Percentiles rank a stretch among this genome's conserved stretches.
Evolutionary conservation across 257 asterid genomes (phyloP).

Genomic region (Euphrasia confusa): DNA sequence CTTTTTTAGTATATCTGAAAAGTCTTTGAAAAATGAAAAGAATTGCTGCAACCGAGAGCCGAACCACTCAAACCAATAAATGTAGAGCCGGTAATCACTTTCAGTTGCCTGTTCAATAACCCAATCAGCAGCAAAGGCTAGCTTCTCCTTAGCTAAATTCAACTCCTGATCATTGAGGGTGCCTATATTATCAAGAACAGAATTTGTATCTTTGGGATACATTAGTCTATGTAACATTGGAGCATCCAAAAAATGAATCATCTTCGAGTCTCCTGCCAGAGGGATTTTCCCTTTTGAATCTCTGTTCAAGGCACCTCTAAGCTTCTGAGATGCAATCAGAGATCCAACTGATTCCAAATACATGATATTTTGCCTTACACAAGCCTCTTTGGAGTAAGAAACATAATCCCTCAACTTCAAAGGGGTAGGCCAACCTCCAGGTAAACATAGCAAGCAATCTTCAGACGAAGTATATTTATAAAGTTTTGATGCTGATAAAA

Average conservation of each 20-base stretch:
- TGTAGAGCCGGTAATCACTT: constrained; percentile 59
- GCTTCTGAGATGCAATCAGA: constrained; percentile 39
- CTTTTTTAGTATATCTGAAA: constrained; percentile 41
- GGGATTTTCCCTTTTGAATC: constrained; percentile 29
- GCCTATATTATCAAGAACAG: constrained; percentile 23
- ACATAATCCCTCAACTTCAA: constrained; percentile 65
- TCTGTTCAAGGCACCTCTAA: constrained; percentile 21
- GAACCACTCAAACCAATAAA: constrained; percentile 72
- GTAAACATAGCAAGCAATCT: constrained; percentile 51
- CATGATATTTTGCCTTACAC: constrained; percentile 61
- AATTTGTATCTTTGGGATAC: constrained; percentile 40
- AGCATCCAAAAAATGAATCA: constrained; percentile 48
- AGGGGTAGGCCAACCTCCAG: constrained; percentile 94
- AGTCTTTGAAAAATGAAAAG: constrained; percentile 44
- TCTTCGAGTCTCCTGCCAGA: constrained; percentile 29
- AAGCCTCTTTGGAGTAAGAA: constrained; percentile 54
- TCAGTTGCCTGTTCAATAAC: constrained; percentile 77
- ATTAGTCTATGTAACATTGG: constrained; percentile 32
- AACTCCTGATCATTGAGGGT: constrained; percentile 34
- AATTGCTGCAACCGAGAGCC: constrained; percentile 47
- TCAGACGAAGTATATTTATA: constrained; percentile 36
- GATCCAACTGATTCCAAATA: constrained; percentile 70
- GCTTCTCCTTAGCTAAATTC: constrained; percentile 44
- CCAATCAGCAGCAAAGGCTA: constrained; percentile 85
- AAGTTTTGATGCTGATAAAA: constrained; percentile 39